Evolutionary conservation across 1,284 basidiomycete species (phyloP).

Genomic region (Apiotrichum montevideense): DNA sequence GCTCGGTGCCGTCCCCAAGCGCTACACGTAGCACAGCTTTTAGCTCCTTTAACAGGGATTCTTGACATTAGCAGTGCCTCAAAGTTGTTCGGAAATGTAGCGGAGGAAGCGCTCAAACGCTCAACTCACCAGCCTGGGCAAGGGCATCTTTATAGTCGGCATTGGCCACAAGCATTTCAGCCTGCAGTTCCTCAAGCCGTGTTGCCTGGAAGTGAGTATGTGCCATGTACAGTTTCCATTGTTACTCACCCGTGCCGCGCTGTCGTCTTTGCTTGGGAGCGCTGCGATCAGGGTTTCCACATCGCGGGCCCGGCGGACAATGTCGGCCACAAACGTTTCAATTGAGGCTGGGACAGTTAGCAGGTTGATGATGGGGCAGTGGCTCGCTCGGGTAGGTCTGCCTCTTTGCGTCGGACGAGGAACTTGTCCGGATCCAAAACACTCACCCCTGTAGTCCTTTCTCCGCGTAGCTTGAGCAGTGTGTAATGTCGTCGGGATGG

Average conservation of each 20-base stretch:
- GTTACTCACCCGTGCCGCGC: constrained; percentile 26
- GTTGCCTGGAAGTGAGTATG: constrained; percentile 19
- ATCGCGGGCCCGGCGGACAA: constrained; percentile 41
- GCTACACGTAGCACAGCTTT: constrained; percentile 30
- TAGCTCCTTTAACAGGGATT: constrained; percentile 35
- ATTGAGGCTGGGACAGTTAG: constrained; percentile 29
- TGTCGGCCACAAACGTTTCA: constrained; percentile 40
- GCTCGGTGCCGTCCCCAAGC: constrained; percentile 24
- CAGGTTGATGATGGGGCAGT: background rate
- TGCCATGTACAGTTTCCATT: too few species aligned
- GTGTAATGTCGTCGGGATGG: constrained; percentile 36
- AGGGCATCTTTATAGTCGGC: constrained; percentile 40
- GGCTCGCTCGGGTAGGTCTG: too few species aligned
- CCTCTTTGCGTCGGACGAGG: too few species aligned
- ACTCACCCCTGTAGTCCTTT: constrained; percentile 33
- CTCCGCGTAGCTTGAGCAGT: constrained; percentile 27
- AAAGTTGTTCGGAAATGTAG: background rate
- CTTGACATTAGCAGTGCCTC: constrained; percentile 9
- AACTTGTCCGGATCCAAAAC: background rate
- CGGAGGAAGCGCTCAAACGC: too few species aligned
- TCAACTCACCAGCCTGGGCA: constrained; percentile 32
- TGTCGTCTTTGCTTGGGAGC: constrained; percentile 39
- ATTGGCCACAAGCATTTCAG: constrained; percentile 38
- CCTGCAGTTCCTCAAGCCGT: constrained; percentile 35
- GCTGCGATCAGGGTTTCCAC: constrained; percentile 38